These are phyloP conservation scores for Neonectria hederae DNA, from an alignment of 2,329 filamentous ascomycete species.

Conservation along the genomic window DNA sequence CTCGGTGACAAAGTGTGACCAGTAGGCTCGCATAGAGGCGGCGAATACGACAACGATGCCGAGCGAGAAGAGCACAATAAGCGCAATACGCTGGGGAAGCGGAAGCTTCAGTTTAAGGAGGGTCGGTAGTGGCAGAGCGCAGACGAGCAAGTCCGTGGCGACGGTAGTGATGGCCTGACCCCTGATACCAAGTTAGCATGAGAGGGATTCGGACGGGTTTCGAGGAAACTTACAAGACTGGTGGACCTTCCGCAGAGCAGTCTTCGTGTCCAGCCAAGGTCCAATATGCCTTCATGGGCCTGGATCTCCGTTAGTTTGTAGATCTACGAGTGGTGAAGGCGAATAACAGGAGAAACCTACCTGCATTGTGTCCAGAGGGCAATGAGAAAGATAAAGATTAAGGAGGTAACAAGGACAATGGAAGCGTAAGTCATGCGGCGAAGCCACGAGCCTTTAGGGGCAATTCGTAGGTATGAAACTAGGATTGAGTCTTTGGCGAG, in stretches of 20 bases:
- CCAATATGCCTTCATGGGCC: slow-evolving; percentile 40
- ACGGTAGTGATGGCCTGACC: slow-evolving; percentile 47
- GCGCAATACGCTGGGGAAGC: slow-evolving; percentile 45
- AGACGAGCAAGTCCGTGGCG: slow-evolving; percentile 49
- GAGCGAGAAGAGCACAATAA: slow-evolving; percentile 50
- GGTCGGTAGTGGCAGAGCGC: slow-evolving; percentile 49
- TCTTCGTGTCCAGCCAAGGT: slow-evolving; percentile 31
- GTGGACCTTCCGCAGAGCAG: slow-evolving; percentile 45
- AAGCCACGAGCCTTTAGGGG: slow-evolving; percentile 46
- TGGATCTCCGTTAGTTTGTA: slow-evolving; percentile 1
- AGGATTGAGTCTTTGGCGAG: slow-evolving; percentile 54
- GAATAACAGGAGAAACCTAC: slow-evolving; percentile 31
- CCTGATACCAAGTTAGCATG: slow-evolving; percentile 23
- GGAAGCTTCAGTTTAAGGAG: slow-evolving; percentile 47
- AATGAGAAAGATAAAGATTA: slow-evolving; percentile 46
- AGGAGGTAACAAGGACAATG: slow-evolving; percentile 41
- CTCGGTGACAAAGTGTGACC: slow-evolving; percentile 47
- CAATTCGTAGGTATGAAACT: slow-evolving; percentile 52
- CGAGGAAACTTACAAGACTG: slow-evolving; percentile 35
- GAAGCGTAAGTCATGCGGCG: slow-evolving; percentile 43
- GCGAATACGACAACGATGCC: slow-evolving; percentile 51
- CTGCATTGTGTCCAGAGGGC: slow-evolving; percentile 51
- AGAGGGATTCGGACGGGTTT: neutral
- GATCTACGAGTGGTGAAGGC: neutral
- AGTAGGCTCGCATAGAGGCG: slow-evolving; percentile 50